Conservation (phyloP, 1,284 basidiomycete genomes). For the Moesziomyces sp. region DNA sequence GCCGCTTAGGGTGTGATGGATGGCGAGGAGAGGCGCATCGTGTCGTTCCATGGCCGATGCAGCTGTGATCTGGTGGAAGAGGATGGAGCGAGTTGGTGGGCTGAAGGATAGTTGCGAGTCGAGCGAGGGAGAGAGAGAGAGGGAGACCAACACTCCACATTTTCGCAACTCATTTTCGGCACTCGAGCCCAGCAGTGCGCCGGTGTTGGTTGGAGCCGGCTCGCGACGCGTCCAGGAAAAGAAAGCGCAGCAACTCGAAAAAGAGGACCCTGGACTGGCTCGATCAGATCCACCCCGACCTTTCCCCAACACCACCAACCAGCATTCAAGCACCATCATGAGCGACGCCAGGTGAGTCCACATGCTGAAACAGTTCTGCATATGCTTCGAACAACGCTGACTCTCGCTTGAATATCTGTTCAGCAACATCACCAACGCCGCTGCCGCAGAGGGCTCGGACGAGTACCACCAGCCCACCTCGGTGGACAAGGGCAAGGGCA, state of each 20-base stretch:
- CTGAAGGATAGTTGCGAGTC: not conserved
- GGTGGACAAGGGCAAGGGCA: slow-evolving; percentile 50
- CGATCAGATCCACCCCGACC: too few species aligned
- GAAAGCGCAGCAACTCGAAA: too few species aligned
- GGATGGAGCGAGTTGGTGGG: not conserved
- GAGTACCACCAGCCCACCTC: slow-evolving; percentile 16
- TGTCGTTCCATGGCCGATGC: not conserved
- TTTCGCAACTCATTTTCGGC: too few species aligned
- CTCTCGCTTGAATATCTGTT: not conserved
- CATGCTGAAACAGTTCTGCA: too few species aligned
- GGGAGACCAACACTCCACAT: too few species aligned
- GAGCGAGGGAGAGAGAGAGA: not conserved
- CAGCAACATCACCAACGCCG: slow-evolving; percentile 9
- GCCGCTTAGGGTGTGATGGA: not conserved
- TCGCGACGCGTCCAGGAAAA: too few species aligned
- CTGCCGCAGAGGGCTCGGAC: slow-evolving; percentile 6
- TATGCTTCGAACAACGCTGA: not conserved
- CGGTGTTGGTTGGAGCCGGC: too few species aligned
- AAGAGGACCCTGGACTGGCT: too few species aligned
- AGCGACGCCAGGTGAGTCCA: slow-evolving; percentile 14
- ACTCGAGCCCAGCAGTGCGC: too few species aligned
- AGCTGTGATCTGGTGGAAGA: too few species aligned
- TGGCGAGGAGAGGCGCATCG: not conserved
- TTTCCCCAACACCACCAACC: too few species aligned
- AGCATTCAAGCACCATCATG: not conserved